Evolutionary conservation across 345 rosid genomes (phyloP).

Genomic region (Psidium guajava): DNA sequence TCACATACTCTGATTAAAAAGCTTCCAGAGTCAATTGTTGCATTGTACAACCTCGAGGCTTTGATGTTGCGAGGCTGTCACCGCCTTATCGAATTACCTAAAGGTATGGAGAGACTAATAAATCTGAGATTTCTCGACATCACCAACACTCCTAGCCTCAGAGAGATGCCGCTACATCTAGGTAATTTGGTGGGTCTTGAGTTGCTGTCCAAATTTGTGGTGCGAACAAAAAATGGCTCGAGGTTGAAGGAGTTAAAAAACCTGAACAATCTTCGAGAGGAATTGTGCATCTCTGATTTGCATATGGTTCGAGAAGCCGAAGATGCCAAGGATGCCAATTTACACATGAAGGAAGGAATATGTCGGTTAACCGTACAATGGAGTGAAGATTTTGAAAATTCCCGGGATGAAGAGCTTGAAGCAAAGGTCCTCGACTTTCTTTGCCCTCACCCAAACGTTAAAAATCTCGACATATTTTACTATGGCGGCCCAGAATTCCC

Average conservation of each 20-base stretch:
- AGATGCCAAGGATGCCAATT: rapidly evolving
- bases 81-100: not conserved
- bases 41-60: not conserved
- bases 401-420: not conserved
- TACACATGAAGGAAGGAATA: not conserved
- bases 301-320: not conserved
- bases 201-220: not conserved
- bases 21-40: not conserved
- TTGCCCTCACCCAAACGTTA: not conserved
- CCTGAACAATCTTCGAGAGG: not conserved
- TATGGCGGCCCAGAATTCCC: not conserved
- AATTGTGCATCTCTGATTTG: not conserved
- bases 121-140: not conserved
- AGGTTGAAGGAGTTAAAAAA: not conserved
- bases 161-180: not conserved
- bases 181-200: not conserved
- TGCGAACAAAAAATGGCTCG: not conserved
- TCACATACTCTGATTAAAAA: not conserved
- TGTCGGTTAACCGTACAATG: not conserved
- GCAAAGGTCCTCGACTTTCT: not conserved
- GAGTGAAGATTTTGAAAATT: not conserved
- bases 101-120: not conserved
- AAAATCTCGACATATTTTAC: not conserved
- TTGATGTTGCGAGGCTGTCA: not conserved
- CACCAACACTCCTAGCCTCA: not conserved